Conservation (phyloP, 306 rosid species). For the Prunus dulcis region DNA sequence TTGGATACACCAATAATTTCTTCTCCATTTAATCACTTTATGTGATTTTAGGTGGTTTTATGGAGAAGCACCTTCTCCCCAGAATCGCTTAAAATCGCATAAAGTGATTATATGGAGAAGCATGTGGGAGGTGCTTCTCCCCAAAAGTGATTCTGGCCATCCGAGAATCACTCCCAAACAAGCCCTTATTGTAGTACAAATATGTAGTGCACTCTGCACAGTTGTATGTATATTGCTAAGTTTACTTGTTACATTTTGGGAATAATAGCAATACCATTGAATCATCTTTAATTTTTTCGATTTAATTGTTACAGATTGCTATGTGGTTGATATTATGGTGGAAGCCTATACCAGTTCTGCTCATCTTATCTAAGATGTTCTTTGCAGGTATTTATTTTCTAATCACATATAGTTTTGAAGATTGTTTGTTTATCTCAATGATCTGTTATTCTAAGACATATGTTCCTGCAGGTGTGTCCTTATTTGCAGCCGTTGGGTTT, state of each 20-base stretch:
- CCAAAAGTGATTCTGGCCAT: too few species aligned
- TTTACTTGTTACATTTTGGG: background rate
- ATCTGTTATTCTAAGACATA: slow-evolving; percentile 24
- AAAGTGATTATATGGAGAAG: too few species aligned
- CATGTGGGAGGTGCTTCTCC: too few species aligned
- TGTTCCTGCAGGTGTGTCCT: slow-evolving; percentile 68
- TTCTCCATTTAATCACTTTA: too few species aligned
- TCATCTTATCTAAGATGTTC: slow-evolving; percentile 75
- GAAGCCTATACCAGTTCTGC: slow-evolving; percentile 64
- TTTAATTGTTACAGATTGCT: slow-evolving; percentile 53
- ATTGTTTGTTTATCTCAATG: slow-evolving; percentile 3
- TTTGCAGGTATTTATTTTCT: slow-evolving; percentile 64
- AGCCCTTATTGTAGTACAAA: background rate
- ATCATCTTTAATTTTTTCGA: slow-evolving; percentile 2
- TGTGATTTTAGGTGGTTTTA: too few species aligned
- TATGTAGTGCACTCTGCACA: background rate
- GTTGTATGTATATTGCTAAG: background rate
- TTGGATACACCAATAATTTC: too few species aligned
- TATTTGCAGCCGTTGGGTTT: slow-evolving; percentile 96
- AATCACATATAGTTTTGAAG: background rate
- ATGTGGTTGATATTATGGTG: slow-evolving; percentile 90
- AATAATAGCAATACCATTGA: slow-evolving; percentile 1
- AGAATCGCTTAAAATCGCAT: too few species aligned
- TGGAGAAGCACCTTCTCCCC: too few species aligned
- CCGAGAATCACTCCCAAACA: too few species aligned